phyloP scores from a whole-genome alignment of 2,329 filamentous ascomycete species.

The Aspergillus spinulosporus region DNA sequence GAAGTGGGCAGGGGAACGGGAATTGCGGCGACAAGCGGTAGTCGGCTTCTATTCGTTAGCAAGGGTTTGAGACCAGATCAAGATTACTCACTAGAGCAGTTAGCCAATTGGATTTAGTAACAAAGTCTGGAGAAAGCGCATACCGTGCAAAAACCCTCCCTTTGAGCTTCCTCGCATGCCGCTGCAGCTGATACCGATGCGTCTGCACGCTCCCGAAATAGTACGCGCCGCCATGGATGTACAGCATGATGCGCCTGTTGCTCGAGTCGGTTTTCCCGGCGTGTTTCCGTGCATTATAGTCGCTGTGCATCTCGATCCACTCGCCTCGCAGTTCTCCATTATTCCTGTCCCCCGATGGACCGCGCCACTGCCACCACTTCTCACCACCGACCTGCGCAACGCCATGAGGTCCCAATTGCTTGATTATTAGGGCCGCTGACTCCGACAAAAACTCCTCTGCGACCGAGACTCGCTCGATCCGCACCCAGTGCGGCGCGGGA shows the following conservation, averaged over 20 bases:
- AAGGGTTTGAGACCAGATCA: neutral
- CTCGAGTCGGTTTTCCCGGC: slow-evolving; percentile 45
- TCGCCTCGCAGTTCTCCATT: slow-evolving; percentile 66
- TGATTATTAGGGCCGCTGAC: slow-evolving; percentile 66
- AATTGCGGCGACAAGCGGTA: slow-evolving; percentile 92
- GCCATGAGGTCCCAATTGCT: slow-evolving; percentile 76
- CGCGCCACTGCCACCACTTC: slow-evolving; percentile 87
- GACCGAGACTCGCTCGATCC: slow-evolving; percentile 69
- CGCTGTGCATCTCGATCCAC: slow-evolving; percentile 93
- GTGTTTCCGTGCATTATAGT: slow-evolving; percentile 72
- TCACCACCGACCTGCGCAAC: slow-evolving; percentile 74
- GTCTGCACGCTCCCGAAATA: slow-evolving; percentile 95
- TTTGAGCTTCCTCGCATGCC: slow-evolving; percentile 90
- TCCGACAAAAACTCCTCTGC: slow-evolving; percentile 62
- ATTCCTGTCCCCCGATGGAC: slow-evolving; percentile 54
- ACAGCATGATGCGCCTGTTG: slow-evolving; percentile 79
- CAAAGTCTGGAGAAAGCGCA: slow-evolving; percentile 13
- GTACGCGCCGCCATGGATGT: slow-evolving; percentile 91
- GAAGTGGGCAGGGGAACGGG: slow-evolving; percentile 88
- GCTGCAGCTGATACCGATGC: slow-evolving; percentile 96
- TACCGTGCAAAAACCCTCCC: slow-evolving; percentile 78
- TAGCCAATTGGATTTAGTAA: neutral
- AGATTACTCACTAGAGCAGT: neutral
- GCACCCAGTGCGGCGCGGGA: slow-evolving; percentile 84
- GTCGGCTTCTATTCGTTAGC: slow-evolving; percentile 47